phyloP scores from a whole-genome alignment of 2,329 filamentous ascomycete species.

The Aspergillus hiratsukae region DNA sequence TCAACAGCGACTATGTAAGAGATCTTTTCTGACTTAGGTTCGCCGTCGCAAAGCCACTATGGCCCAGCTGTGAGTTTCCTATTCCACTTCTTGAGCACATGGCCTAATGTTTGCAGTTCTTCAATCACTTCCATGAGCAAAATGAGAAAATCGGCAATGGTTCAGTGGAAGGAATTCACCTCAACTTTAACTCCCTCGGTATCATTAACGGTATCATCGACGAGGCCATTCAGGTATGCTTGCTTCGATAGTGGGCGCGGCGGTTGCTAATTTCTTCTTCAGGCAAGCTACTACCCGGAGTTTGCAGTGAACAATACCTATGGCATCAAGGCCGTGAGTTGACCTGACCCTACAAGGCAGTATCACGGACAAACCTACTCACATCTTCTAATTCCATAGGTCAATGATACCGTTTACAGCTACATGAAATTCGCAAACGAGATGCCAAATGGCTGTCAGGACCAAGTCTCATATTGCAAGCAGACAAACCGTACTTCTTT shows the following conservation, averaged over 20 bases:
- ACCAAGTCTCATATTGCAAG: conserved; percentile 64
- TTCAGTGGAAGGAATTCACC: conserved; percentile 43
- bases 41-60: conserved; percentile 42
- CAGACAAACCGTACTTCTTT: conserved; percentile 56
- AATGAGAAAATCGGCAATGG: conserved; percentile 53
- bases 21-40: neutral
- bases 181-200: conserved; percentile 53
- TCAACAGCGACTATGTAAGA: neutral
- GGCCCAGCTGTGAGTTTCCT: conserved; percentile 39
- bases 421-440: conserved; percentile 55
- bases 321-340: conserved; percentile 42
- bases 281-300: conserved; percentile 45
- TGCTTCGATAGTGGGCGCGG: neutral
- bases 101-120: conserved; percentile 40
- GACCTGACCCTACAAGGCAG: neutral
- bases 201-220: conserved; percentile 57
- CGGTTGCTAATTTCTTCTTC: neutral
- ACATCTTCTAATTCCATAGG: conserved; percentile 12
- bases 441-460: conserved; percentile 58
- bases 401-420: conserved; percentile 57
- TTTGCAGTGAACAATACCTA: conserved; percentile 55
- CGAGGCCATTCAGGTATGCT: conserved; percentile 43
- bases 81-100: neutral
- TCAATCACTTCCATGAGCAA: conserved; percentile 54
- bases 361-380: neutral